These are phyloP conservation scores for Monilinia aucupariae DNA, from an alignment of 2,329 filamentous ascomycete genomes.

Conservation along the genomic window DNA sequence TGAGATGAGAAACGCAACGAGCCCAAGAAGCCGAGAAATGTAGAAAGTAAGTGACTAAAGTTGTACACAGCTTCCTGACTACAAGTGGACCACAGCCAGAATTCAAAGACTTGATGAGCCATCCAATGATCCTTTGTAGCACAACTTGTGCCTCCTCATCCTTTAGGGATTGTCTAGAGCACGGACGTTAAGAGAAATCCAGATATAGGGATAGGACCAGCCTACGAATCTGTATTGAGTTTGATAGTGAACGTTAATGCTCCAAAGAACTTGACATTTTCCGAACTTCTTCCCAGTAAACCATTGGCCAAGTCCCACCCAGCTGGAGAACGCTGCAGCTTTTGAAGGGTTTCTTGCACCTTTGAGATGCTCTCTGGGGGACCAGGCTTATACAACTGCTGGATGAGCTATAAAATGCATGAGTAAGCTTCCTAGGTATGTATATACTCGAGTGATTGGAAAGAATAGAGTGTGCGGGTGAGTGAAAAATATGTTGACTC, in stretches of 20 bases:
- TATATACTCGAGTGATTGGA: neutral
- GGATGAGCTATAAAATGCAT: slow-evolving; percentile 39
- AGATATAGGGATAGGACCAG: neutral
- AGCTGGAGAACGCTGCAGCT: slow-evolving; percentile 69
- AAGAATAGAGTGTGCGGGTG: neutral
- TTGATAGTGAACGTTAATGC: slow-evolving; percentile 91
- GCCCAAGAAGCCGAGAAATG: slow-evolving; percentile 64
- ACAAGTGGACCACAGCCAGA: slow-evolving; percentile 55
- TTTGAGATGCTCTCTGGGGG: slow-evolving; percentile 40
- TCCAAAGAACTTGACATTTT: slow-evolving; percentile 84
- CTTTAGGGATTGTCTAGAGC: slow-evolving; percentile 44
- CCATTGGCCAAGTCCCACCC: slow-evolving; percentile 84
- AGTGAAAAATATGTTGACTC: neutral
- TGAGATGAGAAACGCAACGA: slow-evolving; percentile 58
- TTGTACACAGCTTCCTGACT: slow-evolving; percentile 69
- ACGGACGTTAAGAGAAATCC: slow-evolving; percentile 19
- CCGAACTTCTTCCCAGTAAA: slow-evolving; percentile 61
- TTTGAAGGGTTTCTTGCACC: slow-evolving; percentile 70
- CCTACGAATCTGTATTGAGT: slow-evolving; percentile 81
- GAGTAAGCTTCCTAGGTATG: neutral
- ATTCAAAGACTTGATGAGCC: slow-evolving; percentile 53
- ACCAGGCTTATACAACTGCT: slow-evolving; percentile 45
- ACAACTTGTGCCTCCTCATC: slow-evolving; percentile 54
- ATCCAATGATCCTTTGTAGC: slow-evolving; percentile 55
- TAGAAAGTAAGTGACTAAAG: slow-evolving; percentile 68